Conservation (phyloP, 2,329 filamentous ascomycete species). For the Orbilia quercus region DNA sequence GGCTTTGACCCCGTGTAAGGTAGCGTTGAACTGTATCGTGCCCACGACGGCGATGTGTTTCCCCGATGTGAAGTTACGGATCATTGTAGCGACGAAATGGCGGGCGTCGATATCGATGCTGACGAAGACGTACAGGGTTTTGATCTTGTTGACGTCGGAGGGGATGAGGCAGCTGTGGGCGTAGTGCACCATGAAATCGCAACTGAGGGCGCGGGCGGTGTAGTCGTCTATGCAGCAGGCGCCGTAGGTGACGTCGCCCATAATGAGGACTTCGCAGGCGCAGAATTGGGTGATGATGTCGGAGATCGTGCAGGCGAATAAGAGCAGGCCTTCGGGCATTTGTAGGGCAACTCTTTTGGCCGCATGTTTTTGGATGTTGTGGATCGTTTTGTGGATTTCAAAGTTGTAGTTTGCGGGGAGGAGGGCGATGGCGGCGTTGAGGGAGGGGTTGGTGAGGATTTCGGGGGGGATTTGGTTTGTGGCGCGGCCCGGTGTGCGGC, state of each 20-base stretch:
- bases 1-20: constrained; percentile 84
- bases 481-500: constrained; percentile 76
- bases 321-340: constrained; percentile 91
- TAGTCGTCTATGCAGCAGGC: constrained; percentile 99
- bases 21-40: constrained; percentile 98
- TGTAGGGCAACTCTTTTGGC: constrained; percentile 91
- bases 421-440: constrained; percentile 86
- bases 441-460: constrained; percentile 83
- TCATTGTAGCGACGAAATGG: constrained; percentile 85
- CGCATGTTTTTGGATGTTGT: constrained; percentile 82
- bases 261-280: constrained; percentile 91
- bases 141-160: constrained; percentile 95
- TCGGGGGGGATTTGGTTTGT: constrained; percentile 90
- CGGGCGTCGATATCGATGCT: constrained; percentile 94
- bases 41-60: constrained; percentile 93
- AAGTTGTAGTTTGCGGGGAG: constrained; percentile 98
- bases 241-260: constrained; percentile 98
- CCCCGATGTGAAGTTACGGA: constrained; percentile 84
- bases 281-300: constrained; percentile 97
- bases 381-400: constrained; percentile 97
- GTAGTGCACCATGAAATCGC: constrained; percentile 94
- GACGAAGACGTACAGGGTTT: constrained; percentile 97
- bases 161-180: constrained; percentile 97
- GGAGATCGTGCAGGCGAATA: constrained; percentile 97
- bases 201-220: constrained; percentile 91